Base-by-base conservation (phyloP, 169 alveolate genomes). In the Plasmodium vivax region DNA sequence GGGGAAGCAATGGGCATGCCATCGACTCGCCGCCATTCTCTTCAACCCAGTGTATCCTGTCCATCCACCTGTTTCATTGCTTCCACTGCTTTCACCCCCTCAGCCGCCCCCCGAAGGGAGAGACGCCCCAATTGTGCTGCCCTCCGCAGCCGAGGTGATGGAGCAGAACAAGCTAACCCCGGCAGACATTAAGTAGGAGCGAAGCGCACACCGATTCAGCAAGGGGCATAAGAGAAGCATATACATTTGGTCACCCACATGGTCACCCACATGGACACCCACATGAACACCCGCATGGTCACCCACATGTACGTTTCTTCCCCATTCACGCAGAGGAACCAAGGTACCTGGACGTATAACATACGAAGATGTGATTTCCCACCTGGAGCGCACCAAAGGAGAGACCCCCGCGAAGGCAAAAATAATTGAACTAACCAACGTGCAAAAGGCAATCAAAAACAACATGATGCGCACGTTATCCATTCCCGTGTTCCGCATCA, bases 401-500 rank as follows among this genome's bases (percentile, higher is more conserved):
- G 71, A 30, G 30, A 43, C 83, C 12, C 77, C 73, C 27, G 34
- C 51, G 58, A 75, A 62, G 41, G 83, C 8, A 23, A 68, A 43
- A 72, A 9, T 30, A 34, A 62, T 73, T 23, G 82, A 75, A 56
- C 32, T 85, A 41, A 82, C 93, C 10, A 88, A 45, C n/a, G 75
- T 95, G 32, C 95, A 95, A 58, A 94, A 84, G 62, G 93, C 96
- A 6, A 80, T 95, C 30, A 92, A 95, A 30, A 72, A 85, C 32
- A 95, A 95, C 77, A 95, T 95, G 97, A 95, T 92, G 85, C 95
- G 77, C 14, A 93, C 97, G 8, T 54, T 95, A 82, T 47, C 36
- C 5, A 93, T 92, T 23, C 97, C 97, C 2, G 96, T 95, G 16
- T 95, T 95, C 92, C 95, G 96, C 82, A 92, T 54, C 36, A 93